Conservation (phyloP, 1,284 basidiomycete species). For the Spongispora temasekensis region DNA sequence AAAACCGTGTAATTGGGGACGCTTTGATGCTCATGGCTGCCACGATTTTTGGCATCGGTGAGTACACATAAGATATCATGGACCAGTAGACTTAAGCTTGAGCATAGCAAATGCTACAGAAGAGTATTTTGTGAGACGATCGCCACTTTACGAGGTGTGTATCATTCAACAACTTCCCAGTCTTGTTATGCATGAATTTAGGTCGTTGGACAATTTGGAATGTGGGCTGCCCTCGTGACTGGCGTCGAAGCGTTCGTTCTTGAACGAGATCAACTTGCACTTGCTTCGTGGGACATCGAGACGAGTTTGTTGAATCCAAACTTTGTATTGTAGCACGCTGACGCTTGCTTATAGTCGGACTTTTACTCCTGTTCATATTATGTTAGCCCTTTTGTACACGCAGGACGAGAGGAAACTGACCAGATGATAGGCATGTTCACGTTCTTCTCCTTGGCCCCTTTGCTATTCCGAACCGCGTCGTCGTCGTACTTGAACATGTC, state of each 20-base stretch:
- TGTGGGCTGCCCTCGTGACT: slow-evolving; percentile 79
- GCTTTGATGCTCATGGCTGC: slow-evolving; percentile 83
- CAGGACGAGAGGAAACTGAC: slow-evolving; percentile 12
- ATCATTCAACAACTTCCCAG: not conserved
- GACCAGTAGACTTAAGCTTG: not conserved
- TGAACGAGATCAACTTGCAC: slow-evolving; percentile 65
- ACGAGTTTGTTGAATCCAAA: slow-evolving; percentile 50
- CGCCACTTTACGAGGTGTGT: slow-evolving; percentile 73
- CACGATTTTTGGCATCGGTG: slow-evolving; percentile 81
- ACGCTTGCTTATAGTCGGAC: slow-evolving; percentile 54
- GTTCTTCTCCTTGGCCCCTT: slow-evolving; percentile 80
- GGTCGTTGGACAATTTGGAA: slow-evolving; percentile 81
- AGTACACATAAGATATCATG: slow-evolving; percentile 28
- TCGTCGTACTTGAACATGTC: slow-evolving; percentile 83
- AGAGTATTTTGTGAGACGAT: slow-evolving; percentile 78
- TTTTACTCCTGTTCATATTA: slow-evolving; percentile 68
- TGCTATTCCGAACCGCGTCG: slow-evolving; percentile 80
- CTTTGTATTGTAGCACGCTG: not conserved
- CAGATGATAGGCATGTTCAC: slow-evolving; percentile 60
- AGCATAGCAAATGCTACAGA: slow-evolving; percentile 77
- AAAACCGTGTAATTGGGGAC: slow-evolving; percentile 70
- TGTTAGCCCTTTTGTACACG: slow-evolving; percentile 32
- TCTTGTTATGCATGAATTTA: slow-evolving; percentile 17
- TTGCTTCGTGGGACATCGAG: slow-evolving; percentile 66
- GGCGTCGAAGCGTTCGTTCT: slow-evolving; percentile 71